Base-by-base conservation (phyloP, 2,329 filamentous ascomycete species). In the Drechslerella stenobrocha region DNA sequence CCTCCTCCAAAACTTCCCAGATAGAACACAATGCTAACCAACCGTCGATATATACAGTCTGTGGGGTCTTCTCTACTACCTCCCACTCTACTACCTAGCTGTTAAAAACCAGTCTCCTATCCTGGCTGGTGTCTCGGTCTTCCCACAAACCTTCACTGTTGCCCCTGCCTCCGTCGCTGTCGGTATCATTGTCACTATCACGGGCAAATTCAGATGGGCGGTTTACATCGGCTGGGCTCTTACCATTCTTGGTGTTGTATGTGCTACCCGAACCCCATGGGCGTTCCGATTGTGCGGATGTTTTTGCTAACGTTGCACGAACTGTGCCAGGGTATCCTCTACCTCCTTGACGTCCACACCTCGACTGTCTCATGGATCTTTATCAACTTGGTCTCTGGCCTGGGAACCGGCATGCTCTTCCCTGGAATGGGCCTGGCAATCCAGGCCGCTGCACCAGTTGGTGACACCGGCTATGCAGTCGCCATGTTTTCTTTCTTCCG, bases 401-500 rank as follows among this genome's bases (percentile, higher is more conserved):
- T 86, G 2, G 85, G 85, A 11, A 80, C 83, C 1, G 87, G 86
- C 1, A 80, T 87, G 56, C 77, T 88, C 3, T 86, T 87, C 75
- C 82, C 86, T 0, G 78, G 81, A n/a, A 82, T 87, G 76, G 80
- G 78, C 0, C 81, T 87, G 30, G 81, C 82, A 1, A 81, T 87
- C 22, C 86, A 89, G 75, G 85, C 85, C 5, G 79, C 83, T 0
- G 79, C 81, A 1, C 77, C 79, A 0, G 79, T 79, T 61, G 78
- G 80, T 59, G 81, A 86, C 72, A 81, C 85, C 37, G 81, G 83
- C 0, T 83, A 83, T 65, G 81, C 83, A 0, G 81, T 81, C 0
- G 84, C 82, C 8, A 82, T 88, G 77, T 87, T 85, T 76, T 82
- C 81, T 53, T 89, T 89, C 77, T 80, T 85, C 71, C 81, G 84